These are phyloP conservation scores for Tetragonia tetragonoides DNA, from an alignment of 148 eudicot genomes.

Conservation along the genomic window DNA sequence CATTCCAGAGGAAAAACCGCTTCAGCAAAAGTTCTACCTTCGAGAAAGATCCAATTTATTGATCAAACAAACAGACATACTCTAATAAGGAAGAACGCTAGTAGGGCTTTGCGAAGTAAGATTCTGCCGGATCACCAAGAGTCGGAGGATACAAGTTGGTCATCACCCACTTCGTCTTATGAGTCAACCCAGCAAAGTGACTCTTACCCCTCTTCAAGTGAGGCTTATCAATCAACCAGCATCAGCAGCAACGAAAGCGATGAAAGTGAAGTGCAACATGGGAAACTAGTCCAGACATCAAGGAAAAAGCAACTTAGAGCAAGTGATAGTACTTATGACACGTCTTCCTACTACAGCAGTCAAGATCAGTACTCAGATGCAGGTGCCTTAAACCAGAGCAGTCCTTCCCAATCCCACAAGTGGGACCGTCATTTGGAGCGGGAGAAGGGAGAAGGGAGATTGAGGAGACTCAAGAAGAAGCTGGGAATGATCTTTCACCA, in stretches of 20 bases:
- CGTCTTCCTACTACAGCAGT: constrained; percentile 15
- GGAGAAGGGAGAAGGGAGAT: constrained; percentile 28
- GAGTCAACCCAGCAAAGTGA: constrained; percentile 30
- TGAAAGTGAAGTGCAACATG: constrained; percentile 21
- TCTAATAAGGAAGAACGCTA: background rate
- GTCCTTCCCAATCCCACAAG: constrained; percentile 13
- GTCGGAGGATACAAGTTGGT: constrained; percentile 36
- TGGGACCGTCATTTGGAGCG: constrained; percentile 13
- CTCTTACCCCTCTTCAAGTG: constrained; percentile 18
- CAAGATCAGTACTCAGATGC: constrained; percentile 21
- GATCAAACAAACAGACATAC: background rate
- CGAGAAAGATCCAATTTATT: background rate
- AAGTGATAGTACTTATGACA: constrained; percentile 18
- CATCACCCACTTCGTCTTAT: constrained; percentile 35
- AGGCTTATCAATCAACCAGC: constrained; percentile 14
- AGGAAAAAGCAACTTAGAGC: constrained; percentile 10
- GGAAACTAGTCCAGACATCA: constrained; percentile 19
- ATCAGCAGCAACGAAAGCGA: constrained; percentile 1
- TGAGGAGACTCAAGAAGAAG: constrained; percentile 51
- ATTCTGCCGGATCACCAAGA: constrained; percentile 1
- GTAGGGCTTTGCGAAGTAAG: constrained; percentile 8
- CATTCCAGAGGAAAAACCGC: constrained; percentile 2
- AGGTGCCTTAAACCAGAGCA: constrained; percentile 15
- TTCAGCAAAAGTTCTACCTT: constrained; percentile 3
- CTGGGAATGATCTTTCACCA: constrained; percentile 66